Conservation (phyloP, 2,329 filamentous ascomycete species). For the Trichophaea hybrida region DNA sequence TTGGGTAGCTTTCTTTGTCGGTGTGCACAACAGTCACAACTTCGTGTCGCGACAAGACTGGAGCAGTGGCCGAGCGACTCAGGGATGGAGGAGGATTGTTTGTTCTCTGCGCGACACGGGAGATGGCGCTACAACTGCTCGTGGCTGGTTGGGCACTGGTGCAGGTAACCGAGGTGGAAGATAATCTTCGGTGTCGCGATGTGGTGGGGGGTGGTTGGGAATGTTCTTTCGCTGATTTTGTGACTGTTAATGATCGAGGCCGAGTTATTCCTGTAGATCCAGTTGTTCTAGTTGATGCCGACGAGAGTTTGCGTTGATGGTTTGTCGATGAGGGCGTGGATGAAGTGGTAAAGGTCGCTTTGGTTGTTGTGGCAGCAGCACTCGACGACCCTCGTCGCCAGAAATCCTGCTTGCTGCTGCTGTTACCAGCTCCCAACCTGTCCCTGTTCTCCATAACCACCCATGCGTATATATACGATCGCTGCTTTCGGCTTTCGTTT, state of each 20-base stretch:
- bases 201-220: background rate
- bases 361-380: background rate
- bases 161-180: conserved; percentile 1
- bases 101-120: background rate
- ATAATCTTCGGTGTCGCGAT: conserved; percentile 6
- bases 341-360: background rate
- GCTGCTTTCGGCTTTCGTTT: too few relatives aligned
- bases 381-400: background rate
- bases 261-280: conserved; percentile 4
- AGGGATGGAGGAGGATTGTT: background rate
- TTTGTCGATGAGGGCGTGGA: background rate
- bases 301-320: background rate
- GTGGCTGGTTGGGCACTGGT: background rate
- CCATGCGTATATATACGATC: background rate
- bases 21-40: background rate
- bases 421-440: conserved; percentile 2
- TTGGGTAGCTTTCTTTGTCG: background rate
- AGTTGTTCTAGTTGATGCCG: background rate
- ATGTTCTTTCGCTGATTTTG: background rate
- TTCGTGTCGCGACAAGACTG: background rate
- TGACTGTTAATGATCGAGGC: background rate
- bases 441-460: background rate
- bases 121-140: background rate
- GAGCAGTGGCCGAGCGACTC: background rate
- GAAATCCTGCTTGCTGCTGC: background rate